Evolutionary conservation across 164 flowering plant species (phyloP).

Genomic region (Magnolia sinica): DNA sequence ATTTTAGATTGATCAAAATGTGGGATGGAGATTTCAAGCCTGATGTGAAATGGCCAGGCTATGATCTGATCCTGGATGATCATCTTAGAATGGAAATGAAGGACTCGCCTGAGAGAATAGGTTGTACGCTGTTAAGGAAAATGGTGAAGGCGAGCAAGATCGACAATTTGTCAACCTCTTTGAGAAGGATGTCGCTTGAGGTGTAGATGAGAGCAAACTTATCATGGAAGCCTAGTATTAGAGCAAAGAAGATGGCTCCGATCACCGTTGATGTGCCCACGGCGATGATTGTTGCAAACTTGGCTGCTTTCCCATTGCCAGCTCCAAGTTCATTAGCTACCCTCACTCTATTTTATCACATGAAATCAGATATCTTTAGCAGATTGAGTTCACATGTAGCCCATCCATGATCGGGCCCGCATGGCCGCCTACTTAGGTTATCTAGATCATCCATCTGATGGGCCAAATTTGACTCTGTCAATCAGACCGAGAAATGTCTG

Average conservation of each 20-base stretch:
- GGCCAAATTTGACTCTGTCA: too few relatives aligned
- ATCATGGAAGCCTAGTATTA: not conserved
- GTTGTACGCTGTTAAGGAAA: not conserved
- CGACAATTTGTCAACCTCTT: not conserved
- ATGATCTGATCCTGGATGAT: not conserved
- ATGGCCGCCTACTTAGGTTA: too few relatives aligned
- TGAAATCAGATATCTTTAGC: not conserved
- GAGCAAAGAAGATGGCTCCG: not conserved
- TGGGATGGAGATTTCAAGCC: too few relatives aligned
- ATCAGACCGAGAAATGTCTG: not conserved
- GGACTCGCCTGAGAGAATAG: not conserved
- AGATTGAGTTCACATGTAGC: not conserved
- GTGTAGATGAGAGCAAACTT: not conserved
- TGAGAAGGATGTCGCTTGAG: not conserved
- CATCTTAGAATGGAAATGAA: not conserved
- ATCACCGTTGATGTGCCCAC: not conserved
- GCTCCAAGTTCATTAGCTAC: not conserved
- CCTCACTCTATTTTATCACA: not conserved
- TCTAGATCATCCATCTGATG: too few relatives aligned
- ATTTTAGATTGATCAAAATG: too few relatives aligned
- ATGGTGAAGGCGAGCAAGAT: conserved; percentile 1
- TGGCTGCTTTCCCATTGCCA: conserved; percentile 1
- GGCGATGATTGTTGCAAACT: not conserved
- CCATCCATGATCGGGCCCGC: not conserved
- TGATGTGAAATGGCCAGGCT: not conserved